These are phyloP conservation scores for Vitis labrusca DNA, from an alignment of 164 flowering plant genomes.

Conservation along the genomic window DNA sequence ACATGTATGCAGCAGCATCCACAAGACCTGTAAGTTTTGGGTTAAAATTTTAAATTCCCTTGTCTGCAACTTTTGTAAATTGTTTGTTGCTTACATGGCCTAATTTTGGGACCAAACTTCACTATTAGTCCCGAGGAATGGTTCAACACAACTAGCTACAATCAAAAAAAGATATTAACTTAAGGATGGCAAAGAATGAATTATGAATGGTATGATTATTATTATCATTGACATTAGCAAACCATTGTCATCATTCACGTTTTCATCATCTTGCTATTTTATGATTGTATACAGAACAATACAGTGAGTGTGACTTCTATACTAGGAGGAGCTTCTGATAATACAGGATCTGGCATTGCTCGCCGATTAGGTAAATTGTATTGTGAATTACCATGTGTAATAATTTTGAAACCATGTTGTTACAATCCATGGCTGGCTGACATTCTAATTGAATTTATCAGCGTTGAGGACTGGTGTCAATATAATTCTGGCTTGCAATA, in stretches of 20 bases:
- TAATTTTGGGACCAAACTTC: no score
- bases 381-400: neutral
- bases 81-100: no score
- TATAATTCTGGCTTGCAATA: constrained; percentile 74
- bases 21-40: constrained; percentile 62
- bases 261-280: no score
- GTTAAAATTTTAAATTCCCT: neutral
- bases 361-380: constrained; percentile 62
- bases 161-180: no score
- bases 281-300: constrained; percentile 40
- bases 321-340: constrained; percentile 85
- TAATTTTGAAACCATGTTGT: neutral
- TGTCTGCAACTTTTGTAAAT: no score
- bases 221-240: no score
- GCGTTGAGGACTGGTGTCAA: constrained; percentile 77
- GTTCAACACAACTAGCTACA: no score
- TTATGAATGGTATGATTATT: no score
- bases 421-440: neutral
- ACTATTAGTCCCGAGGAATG: no score
- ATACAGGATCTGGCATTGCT: constrained; percentile 82
- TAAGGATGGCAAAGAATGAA: no score
- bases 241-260: no score
- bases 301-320: constrained; percentile 66
- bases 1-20: constrained; percentile 78
- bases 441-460: constrained; percentile 21